Evolutionary conservation across 805 yeast species (phyloP).

Genomic region (Teunomyces panamensis): DNA sequence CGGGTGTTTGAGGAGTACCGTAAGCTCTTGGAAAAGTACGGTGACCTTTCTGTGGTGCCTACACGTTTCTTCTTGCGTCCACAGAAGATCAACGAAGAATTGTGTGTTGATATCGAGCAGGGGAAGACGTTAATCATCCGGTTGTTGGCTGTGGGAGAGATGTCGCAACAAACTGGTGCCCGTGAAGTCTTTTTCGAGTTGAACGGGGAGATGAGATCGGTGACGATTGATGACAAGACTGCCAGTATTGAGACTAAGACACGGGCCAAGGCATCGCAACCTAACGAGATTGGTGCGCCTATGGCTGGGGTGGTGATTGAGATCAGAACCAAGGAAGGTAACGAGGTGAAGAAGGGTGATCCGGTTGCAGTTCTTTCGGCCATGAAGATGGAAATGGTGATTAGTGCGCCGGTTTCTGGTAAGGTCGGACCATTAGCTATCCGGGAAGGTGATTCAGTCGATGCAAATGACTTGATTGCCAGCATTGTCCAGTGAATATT

Average conservation of each 20-base stretch:
- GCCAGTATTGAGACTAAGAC: constrained; percentile 82
- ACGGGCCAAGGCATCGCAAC: constrained; percentile 90
- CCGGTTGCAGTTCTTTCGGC: constrained; percentile 92
- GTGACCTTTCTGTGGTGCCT: constrained; percentile 92
- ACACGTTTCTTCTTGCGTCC: constrained; percentile 88
- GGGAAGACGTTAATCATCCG: constrained; percentile 93
- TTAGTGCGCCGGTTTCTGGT: constrained; percentile 88
- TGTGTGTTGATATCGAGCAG: constrained; percentile 83
- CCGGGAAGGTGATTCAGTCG: constrained; percentile 92
- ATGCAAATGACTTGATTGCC: constrained; percentile 81
- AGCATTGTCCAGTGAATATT: constrained; percentile 17
- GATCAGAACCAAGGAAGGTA: constrained; percentile 84
- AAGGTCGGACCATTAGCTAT: constrained; percentile 71
- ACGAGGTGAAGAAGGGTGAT: constrained; percentile 93
- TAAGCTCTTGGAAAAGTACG: constrained; percentile 70
- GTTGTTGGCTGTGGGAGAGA: constrained; percentile 89
- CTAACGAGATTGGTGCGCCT: constrained; percentile 95
- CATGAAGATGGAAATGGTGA: constrained; percentile 99
- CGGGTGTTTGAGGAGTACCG: constrained; percentile 90
- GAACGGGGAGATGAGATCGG: constrained; percentile 97
- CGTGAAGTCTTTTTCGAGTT: constrained; percentile 97
- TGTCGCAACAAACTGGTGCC: constrained; percentile 78
- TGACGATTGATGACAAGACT: constrained; percentile 82
- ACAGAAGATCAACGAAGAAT: constrained; percentile 83
- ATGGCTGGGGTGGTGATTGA: constrained; percentile 99